These are phyloP conservation scores for Hippophae tibetana DNA, from an alignment of 306 rosid genomes.

Conservation along the genomic window DNA sequence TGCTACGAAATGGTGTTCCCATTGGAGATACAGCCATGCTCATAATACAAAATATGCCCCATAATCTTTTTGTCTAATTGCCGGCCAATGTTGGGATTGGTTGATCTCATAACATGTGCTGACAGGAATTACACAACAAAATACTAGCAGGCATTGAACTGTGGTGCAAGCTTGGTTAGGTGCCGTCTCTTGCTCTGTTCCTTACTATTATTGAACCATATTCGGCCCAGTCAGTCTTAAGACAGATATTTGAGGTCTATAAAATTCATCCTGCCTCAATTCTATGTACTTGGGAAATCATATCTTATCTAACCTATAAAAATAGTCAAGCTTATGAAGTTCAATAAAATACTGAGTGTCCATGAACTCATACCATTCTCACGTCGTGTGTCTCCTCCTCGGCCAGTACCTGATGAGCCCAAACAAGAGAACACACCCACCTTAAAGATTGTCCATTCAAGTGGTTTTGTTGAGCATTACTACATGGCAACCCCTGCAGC, in stretches of 20 bases:
- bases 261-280: constrained; percentile 1
- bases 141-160: not conserved
- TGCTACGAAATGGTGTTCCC: too few species aligned
- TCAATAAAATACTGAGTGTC: constrained; percentile 9
- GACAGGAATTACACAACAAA: not conserved
- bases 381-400: not conserved
- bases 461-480: constrained; percentile 24
- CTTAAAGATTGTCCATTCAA: constrained; percentile 23
- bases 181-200: not conserved
- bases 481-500: constrained; percentile 25
- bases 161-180: not conserved
- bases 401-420: not conserved
- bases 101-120: not conserved
- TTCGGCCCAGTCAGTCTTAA: not conserved
- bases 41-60: too few species aligned
- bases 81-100: not conserved
- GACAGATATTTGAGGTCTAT: not conserved
- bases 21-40: too few species aligned
- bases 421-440: not conserved
- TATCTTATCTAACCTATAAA: not conserved
- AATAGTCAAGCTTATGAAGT: constrained; percentile 9
- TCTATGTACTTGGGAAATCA: too few species aligned
- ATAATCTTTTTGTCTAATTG: not conserved
- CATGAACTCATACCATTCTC: constrained; percentile 9
- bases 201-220: not conserved